Evolutionary conservation across 495 filamentous ascomycete genomes (phyloP).

Genomic region (Talaromyces borbonicus): DNA sequence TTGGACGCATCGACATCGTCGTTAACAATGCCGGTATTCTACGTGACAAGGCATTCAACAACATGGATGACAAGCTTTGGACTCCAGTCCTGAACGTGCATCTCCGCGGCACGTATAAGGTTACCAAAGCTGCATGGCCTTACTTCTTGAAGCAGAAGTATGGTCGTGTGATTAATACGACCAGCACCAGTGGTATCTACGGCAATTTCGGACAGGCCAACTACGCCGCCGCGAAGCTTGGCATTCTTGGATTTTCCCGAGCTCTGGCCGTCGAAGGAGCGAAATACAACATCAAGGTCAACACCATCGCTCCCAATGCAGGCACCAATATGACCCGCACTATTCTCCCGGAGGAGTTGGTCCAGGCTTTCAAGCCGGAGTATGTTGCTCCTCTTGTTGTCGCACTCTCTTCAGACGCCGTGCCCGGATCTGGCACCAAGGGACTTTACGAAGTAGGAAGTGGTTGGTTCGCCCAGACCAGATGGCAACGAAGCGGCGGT

Average conservation of each 20-base stretch:
- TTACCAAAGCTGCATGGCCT: slow-evolving; percentile 96
- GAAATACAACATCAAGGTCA: slow-evolving; percentile 98
- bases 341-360: slow-evolving; percentile 94
- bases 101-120: slow-evolving; percentile 90
- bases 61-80: slow-evolving; percentile 95
- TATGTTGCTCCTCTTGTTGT: slow-evolving; percentile 93
- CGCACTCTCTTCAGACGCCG: slow-evolving; percentile 78
- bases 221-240: slow-evolving; percentile 91
- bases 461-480: slow-evolving; percentile 84
- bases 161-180: slow-evolving; percentile 91
- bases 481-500: slow-evolving; percentile 91
- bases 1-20: slow-evolving; percentile 86
- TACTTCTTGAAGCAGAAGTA: slow-evolving; percentile 99
- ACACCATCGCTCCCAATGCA: slow-evolving; percentile 96
- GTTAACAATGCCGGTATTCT: slow-evolving; percentile 98
- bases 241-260: slow-evolving; percentile 90
- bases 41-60: slow-evolving; percentile 93
- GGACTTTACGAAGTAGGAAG: slow-evolving; percentile 93
- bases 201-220: slow-evolving; percentile 99
- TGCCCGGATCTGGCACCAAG: slow-evolving; percentile 74
- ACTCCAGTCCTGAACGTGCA: slow-evolving; percentile 88
- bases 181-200: slow-evolving; percentile 94
- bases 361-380: slow-evolving; percentile 98
- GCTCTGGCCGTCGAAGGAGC: slow-evolving; percentile 85
- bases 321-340: slow-evolving; percentile 93